phyloP scores from a whole-genome alignment of 352 stramenopile species.

The Pythium rhizo-oryzae region DNA sequence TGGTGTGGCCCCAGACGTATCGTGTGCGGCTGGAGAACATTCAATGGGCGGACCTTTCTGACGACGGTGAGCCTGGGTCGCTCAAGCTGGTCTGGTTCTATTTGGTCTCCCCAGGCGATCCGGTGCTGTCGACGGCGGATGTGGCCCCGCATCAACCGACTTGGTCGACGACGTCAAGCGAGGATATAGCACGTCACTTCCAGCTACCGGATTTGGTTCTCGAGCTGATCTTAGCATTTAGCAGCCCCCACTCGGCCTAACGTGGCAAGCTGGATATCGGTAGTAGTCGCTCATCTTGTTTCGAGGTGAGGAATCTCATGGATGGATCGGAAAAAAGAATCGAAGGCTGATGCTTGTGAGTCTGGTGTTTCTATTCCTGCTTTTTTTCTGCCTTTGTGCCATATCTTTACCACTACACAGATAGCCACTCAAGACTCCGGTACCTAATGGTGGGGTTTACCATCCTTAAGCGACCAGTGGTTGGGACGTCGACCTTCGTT shows the following conservation, averaged over 20 bases:
- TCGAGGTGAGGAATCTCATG: too few relatives aligned
- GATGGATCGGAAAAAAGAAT: too few relatives aligned
- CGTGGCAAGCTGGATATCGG: too few relatives aligned
- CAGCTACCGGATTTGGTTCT: neutral
- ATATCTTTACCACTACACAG: too few relatives aligned
- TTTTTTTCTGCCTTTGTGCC: too few relatives aligned
- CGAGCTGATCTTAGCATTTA: conserved; percentile 10
- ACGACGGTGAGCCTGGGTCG: neutral
- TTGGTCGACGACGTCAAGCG: conserved; percentile 2
- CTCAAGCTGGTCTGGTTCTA: conserved; percentile 11
- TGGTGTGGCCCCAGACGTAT: conserved; percentile 8
- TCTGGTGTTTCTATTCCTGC: too few relatives aligned
- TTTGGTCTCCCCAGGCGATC: neutral
- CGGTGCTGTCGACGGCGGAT: conserved; percentile 11
- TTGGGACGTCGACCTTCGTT: too few relatives aligned
- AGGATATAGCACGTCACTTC: conserved; percentile 3
- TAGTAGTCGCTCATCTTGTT: too few relatives aligned
- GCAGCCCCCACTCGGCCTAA: neutral
- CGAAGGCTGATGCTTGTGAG: too few relatives aligned
- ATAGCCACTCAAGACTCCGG: too few relatives aligned
- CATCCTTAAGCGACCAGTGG: too few relatives aligned
- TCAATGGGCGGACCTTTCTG: neutral
- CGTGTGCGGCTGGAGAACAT: neutral
- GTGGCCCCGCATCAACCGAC: conserved; percentile 1
- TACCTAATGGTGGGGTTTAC: too few relatives aligned